Percentiles rank a stretch among this genome's conserved stretches.
phyloP scores from a whole-genome alignment of 176 grass and related monocot species.

The Canna indica region DNA sequence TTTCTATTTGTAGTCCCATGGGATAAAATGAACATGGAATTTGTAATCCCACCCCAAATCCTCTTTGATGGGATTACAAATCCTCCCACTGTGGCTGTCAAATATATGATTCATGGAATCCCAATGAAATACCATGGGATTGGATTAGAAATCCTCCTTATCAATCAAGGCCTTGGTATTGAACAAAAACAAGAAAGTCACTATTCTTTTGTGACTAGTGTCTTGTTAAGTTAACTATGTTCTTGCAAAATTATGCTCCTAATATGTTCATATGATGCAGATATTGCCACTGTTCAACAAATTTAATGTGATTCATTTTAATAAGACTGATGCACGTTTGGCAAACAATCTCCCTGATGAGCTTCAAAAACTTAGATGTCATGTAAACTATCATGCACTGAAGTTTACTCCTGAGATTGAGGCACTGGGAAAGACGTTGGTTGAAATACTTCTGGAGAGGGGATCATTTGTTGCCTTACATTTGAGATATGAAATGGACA shows the following conservation, averaged over 20 bases:
- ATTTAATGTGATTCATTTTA: conserved; percentile 80
- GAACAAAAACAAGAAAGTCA: neutral
- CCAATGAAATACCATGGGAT: too few species aligned
- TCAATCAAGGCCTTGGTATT: too few species aligned
- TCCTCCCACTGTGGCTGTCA: too few species aligned
- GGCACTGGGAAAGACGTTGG: conserved; percentile 57
- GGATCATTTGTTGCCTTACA: conserved; percentile 79
- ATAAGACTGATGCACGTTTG: conserved; percentile 86
- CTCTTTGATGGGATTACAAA: too few species aligned
- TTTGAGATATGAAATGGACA: conserved; percentile 97
- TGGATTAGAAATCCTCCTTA: too few species aligned
- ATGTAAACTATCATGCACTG: conserved; percentile 73
- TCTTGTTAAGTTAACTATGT: neutral
- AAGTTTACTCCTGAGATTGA: conserved; percentile 82
- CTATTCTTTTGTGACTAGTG: neutral
- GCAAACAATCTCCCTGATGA: conserved; percentile 66
- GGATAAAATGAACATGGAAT: too few species aligned
- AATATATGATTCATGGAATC: too few species aligned
- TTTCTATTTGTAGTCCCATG: too few species aligned
- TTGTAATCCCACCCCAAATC: too few species aligned
- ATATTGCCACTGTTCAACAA: conserved; percentile 86
- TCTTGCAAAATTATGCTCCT: conserved; percentile 1
- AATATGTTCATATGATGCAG: conserved; percentile 34
- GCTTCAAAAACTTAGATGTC: conserved; percentile 82
- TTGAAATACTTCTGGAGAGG: conserved; percentile 41